phyloP scores from a whole-genome alignment of 768 basidiomycete species.

The Naematelia encephala region DNA sequence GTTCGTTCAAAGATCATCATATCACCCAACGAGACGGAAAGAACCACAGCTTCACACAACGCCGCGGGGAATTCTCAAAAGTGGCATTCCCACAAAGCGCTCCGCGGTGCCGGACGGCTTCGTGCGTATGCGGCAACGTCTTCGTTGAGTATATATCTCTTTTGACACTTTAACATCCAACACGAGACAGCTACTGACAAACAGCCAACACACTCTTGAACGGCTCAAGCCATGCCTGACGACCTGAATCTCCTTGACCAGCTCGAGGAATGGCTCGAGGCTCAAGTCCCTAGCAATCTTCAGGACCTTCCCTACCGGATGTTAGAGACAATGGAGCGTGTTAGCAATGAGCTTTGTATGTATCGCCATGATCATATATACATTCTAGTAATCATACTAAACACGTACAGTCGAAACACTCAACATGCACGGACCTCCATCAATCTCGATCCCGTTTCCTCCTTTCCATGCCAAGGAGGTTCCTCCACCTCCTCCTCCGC shows the following conservation, averaged over 20 bases:
- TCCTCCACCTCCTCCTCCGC: conserved; percentile 41
- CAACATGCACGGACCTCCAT: conserved; percentile 43
- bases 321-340: conserved; percentile 43
- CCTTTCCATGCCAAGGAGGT: conserved; percentile 36
- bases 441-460: conserved; percentile 45
- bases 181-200: not conserved
- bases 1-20: no score
- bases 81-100: not conserved
- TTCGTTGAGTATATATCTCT: not conserved
- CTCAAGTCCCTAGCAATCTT: conserved; percentile 42
- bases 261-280: conserved; percentile 45
- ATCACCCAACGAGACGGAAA: no score
- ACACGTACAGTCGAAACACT: conserved; percentile 40
- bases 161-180: not conserved
- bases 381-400: not conserved
- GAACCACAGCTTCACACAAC: not conserved
- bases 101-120: not conserved
- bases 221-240: conserved; percentile 25
- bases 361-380: not conserved
- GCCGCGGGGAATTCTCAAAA: not conserved
- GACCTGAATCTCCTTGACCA: conserved; percentile 39
- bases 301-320: conserved; percentile 45
- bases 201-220: not conserved
- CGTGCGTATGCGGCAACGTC: not conserved
- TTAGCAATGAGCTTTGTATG: conserved; percentile 46